phyloP scores from a whole-genome alignment of 306 rosid species.

The Castanea crenata region DNA sequence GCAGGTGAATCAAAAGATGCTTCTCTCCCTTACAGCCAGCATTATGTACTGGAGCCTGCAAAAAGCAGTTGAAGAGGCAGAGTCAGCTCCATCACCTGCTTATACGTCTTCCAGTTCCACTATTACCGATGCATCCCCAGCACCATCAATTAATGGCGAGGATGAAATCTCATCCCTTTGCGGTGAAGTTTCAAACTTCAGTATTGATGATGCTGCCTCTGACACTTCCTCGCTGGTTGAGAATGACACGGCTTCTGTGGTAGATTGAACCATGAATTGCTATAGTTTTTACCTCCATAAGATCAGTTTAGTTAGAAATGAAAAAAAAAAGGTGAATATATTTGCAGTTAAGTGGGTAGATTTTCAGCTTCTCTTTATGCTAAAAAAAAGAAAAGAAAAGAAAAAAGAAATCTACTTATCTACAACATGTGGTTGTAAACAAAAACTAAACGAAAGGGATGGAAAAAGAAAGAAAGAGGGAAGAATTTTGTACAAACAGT shows the following conservation, averaged over 20 bases:
- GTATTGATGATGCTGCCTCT: slow-evolving; percentile 74
- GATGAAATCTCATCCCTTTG: slow-evolving; percentile 69
- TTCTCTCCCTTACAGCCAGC: slow-evolving; percentile 80
- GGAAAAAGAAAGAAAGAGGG: not conserved
- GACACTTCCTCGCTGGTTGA: slow-evolving; percentile 72
- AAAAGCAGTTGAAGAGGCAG: slow-evolving; percentile 56
- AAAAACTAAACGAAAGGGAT: not conserved
- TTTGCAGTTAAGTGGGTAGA: slow-evolving; percentile 3
- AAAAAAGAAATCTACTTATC: not conserved
- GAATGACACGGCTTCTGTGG: slow-evolving; percentile 28
- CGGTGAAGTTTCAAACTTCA: slow-evolving; percentile 66
- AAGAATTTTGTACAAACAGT: not conserved
- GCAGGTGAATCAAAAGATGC: slow-evolving; percentile 99
- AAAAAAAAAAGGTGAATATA: not conserved
- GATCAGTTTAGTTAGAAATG: slow-evolving; percentile 1
- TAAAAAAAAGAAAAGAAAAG: not conserved
- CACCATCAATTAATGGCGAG: slow-evolving; percentile 68
- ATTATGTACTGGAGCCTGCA: slow-evolving; percentile 94
- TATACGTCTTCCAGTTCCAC: slow-evolving; percentile 31
- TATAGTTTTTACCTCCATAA: not conserved
- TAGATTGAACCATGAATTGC: slow-evolving; percentile 21
- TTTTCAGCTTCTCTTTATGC: not conserved
- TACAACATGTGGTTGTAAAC: not conserved
- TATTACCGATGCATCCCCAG: slow-evolving; percentile 62
- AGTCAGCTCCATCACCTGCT: slow-evolving; percentile 51